Base-by-base conservation (phyloP, 2,329 filamentous ascomycete genomes). In the Ophiognomonia clavigignenti-juglandacearum region DNA sequence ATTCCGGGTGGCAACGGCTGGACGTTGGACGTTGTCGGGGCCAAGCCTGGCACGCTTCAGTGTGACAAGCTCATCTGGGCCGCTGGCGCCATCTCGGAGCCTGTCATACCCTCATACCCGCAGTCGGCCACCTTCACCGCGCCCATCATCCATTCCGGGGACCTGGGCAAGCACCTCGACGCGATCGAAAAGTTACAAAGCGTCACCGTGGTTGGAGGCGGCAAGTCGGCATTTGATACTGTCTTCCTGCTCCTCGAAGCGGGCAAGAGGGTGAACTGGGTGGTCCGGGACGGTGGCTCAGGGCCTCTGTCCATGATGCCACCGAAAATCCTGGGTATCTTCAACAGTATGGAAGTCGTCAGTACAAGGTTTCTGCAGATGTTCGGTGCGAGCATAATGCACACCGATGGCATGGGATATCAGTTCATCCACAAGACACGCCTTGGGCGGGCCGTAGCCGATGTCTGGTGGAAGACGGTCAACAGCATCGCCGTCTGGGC, bases 191-290 rank as follows among this genome's bases (percentile, higher is more conserved):
- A 65, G 4, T 44, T 60, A 19, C 56, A 68, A 36, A 63, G 62
- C 2, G 70, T 72, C 4, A 71, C 75, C 0, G 70, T 86, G 3
- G 67, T 85, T 4, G 83, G 82, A 3, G 78, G 70, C 0, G 71
- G 71, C 14, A 86, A 86, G 57, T 82, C 77, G 1, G 78, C 77
- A 2, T 84, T 75, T 69, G 83, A 86, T 58, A 74, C 76, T 2
- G 78, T 77, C 0, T 83, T 83, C 56, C 69, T 74, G 2, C 78
- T 75, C 43, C 78, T 75, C 5, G 68, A 70, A 0, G 62, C 70
- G 1, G 78, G 77, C 3, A 69, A 74, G 34, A 64, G 72, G 43
- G 79, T 82, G 8, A 70, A 77, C 44, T 73, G 79, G 69, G 63
- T 84, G 4, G 77, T 85, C 46, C 71, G 80, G 37, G 65, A 71